Evolutionary conservation across 2,329 filamentous ascomycete species (phyloP).

Genomic region (Amphichorda felina): DNA sequence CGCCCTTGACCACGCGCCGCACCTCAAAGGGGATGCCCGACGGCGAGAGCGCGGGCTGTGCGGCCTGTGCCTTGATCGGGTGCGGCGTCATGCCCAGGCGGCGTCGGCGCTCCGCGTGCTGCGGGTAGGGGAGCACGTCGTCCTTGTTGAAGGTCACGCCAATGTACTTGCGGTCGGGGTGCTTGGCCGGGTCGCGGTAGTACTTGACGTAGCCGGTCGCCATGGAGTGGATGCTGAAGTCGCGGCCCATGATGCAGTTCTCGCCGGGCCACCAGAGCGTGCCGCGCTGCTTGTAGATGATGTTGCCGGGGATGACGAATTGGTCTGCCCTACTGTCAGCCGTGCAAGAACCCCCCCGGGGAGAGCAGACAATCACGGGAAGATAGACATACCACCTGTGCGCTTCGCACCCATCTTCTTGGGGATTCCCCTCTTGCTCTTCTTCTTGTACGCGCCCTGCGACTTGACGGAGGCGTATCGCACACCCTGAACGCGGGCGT

Average conservation of each 20-base stretch:
- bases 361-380: no score
- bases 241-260: conserved; percentile 87
- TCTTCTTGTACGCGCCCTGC: conserved; percentile 57
- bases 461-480: conserved; percentile 49
- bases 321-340: conserved; percentile 60
- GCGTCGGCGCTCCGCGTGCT: conserved; percentile 61
- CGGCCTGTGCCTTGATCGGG: conserved; percentile 25
- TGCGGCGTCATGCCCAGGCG: conserved; percentile 60
- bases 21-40: conserved; percentile 38
- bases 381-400: conserved; percentile 56
- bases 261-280: conserved; percentile 92
- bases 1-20: conserved; percentile 25
- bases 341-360: no score
- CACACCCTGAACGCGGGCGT: conserved; percentile 32
- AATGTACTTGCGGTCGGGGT: conserved; percentile 88
- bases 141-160: conserved; percentile 79
- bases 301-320: conserved; percentile 91
- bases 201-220: conserved; percentile 89
- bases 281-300: conserved; percentile 94
- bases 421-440: conserved; percentile 44
- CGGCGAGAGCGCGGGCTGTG: conserved; percentile 28
- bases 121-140: conserved; percentile 66
- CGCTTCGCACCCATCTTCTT: conserved; percentile 95
- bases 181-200: conserved; percentile 75
- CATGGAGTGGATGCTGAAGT: conserved; percentile 89